Conservation (phyloP, 2,329 filamentous ascomycete genomes). For the Cercospora sesami region DNA sequence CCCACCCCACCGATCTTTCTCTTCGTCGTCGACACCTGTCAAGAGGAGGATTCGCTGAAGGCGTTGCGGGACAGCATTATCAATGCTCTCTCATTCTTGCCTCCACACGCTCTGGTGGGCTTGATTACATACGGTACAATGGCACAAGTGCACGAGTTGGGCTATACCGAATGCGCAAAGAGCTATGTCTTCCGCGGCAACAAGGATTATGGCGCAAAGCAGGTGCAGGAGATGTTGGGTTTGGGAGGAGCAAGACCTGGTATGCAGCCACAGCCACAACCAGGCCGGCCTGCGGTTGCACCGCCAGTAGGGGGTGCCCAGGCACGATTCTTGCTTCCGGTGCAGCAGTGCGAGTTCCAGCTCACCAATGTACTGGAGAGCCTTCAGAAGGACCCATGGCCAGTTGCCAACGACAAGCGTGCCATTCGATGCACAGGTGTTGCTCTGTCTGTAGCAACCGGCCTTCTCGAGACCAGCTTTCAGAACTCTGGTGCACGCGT, state of each 20-base stretch:
- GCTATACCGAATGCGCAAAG: slow-evolving; percentile 96
- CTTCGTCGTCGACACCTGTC: slow-evolving; percentile 84
- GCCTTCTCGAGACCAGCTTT: slow-evolving; percentile 89
- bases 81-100: slow-evolving; percentile 79
- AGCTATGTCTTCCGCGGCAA: slow-evolving; percentile 97
- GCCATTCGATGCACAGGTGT: slow-evolving; percentile 91
- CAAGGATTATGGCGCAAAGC: slow-evolving; percentile 97
- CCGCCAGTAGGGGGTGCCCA: slow-evolving; percentile 75
- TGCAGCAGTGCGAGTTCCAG: slow-evolving; percentile 95
- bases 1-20: slow-evolving; percentile 83
- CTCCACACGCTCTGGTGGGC: slow-evolving; percentile 77
- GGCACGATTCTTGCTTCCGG: slow-evolving; percentile 86
- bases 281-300: slow-evolving; percentile 62
- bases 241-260: slow-evolving; percentile 70
- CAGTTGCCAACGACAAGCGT: slow-evolving; percentile 88
- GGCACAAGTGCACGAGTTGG: slow-evolving; percentile 96
- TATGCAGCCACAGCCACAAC: slow-evolving; percentile 68
- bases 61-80: slow-evolving; percentile 83
- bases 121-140: slow-evolving; percentile 90
- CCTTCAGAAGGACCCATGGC: slow-evolving; percentile 96
- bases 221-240: slow-evolving; percentile 99
- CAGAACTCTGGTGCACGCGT: slow-evolving; percentile 92
- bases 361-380: slow-evolving; percentile 94
- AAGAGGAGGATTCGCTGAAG: slow-evolving; percentile 81
- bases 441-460: slow-evolving; percentile 91